Evolutionary conservation across 2,329 filamentous ascomycete genomes (phyloP).

Genomic region (Cytospora piceae): DNA sequence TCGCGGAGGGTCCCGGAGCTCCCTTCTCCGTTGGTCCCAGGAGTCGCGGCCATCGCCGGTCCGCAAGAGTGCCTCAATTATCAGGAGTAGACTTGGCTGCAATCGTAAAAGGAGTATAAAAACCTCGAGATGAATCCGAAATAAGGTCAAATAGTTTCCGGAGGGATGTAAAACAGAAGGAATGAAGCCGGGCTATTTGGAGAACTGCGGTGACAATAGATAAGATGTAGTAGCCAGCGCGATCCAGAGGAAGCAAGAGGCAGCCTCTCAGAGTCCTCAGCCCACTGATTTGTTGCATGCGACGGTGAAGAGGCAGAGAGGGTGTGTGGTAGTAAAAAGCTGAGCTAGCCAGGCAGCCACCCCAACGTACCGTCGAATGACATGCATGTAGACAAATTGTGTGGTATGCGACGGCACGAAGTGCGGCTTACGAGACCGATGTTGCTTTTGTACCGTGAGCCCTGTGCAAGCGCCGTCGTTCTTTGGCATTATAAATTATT

Average conservation of each 20-base stretch:
- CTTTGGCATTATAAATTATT: not conserved
- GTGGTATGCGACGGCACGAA: conserved; percentile 13
- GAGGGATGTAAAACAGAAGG: not conserved
- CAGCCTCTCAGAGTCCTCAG: conserved; percentile 12
- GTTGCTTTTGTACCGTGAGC: not conserved
- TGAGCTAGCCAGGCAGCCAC: conserved; percentile 28
- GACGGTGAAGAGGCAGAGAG: conserved; percentile 16
- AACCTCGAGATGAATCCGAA: not conserved
- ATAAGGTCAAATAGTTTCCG: not conserved
- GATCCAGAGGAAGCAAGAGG: conserved; percentile 9
- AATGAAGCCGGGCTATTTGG: not conserved
- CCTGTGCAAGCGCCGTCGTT: conserved; percentile 3
- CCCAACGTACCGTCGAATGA: conserved; percentile 24
- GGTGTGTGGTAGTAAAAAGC: conserved; percentile 15
- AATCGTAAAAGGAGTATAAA: not conserved
- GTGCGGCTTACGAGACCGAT: conserved; percentile 14
- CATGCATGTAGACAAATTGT: conserved; percentile 18
- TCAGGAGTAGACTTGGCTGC: not conserved
- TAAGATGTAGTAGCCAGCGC: conserved; percentile 16
- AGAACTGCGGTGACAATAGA: not conserved
- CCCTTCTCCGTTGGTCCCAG: conserved; percentile 21
- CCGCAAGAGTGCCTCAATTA: not conserved
- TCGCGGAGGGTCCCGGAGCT: conserved; percentile 41
- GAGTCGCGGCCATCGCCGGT: not conserved
- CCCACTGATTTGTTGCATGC: conserved; percentile 9